Percentiles rank a stretch among this genome's conserved stretches.
phyloP scores from a whole-genome alignment of 139 green algal species.

The Pleodorina starrii region DNA sequence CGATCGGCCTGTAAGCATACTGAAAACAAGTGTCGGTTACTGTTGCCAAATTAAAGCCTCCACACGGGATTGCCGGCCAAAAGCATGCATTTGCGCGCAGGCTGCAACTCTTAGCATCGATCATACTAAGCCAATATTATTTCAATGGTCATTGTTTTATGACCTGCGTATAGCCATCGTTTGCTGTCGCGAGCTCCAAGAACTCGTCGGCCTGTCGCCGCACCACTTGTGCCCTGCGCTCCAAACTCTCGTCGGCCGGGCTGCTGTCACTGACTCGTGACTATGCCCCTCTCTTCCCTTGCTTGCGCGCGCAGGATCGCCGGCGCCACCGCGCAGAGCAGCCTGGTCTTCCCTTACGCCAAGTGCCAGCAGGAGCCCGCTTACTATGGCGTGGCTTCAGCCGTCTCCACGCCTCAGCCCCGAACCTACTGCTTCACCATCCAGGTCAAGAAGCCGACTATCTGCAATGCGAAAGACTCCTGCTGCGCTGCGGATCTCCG shows the following conservation, averaged over 20 bases:
- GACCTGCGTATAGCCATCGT: not conserved
- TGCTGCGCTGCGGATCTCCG: not conserved
- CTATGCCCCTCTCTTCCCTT: not conserved
- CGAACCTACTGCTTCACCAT: not conserved
- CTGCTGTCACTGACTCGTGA: not conserved
- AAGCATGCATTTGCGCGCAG: too few relatives aligned
- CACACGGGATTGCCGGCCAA: not conserved
- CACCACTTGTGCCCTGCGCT: too few relatives aligned
- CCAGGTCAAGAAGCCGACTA: not conserved
- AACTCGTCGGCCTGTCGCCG: too few relatives aligned
- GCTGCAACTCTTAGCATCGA: not conserved
- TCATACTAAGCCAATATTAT: not conserved
- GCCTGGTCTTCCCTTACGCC: not conserved
- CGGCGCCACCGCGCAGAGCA: too few relatives aligned
- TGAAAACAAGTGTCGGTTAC: not conserved
- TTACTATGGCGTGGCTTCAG: not conserved
- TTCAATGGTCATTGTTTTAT: not conserved
- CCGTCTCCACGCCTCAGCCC: not conserved
- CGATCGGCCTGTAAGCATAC: slow-evolving; percentile 1
- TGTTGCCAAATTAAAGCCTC: not conserved
- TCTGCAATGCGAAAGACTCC: not conserved
- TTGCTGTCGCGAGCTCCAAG: not conserved
- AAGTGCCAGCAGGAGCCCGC: not conserved
- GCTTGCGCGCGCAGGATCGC: not conserved
- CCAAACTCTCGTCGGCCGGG: too few relatives aligned